Evolutionary conservation across 2,329 filamentous ascomycete species (phyloP), one percentile per base, ranked within the genome.

Genomic region (Claviceps quebecensis): DNA sequence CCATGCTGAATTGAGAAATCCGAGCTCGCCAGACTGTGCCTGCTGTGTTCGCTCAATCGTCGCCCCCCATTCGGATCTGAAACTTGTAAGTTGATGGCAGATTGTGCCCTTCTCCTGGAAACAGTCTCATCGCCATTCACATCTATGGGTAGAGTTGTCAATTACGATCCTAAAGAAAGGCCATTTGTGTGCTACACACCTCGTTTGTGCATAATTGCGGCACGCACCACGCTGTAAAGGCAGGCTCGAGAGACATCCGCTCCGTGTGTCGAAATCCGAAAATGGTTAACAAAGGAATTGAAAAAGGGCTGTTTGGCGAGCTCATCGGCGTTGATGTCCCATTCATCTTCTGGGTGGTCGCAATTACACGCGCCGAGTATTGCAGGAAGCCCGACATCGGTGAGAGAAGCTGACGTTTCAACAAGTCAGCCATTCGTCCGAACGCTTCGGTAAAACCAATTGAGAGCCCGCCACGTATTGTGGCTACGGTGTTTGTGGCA

Each of bases 341-440:
- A 82, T 53, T 80, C 72, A 53, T 78, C 76, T 55, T 83, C 78
- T 47, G 84, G 81, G 48, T 81, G 78, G 65, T 96, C 91, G 71
- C 87, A 95, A 73, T 96, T 96, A 66, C 84, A 91, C 51, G 88
- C 87, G 49, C 94, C 86, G 43, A 96, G 77, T 55, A 91, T 76
- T 50, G 84, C 85, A 8, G 90, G 88, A 40, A 95, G 69, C 23
- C 77, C 76, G 17, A 84, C 81, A 59, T 83, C 84, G 53, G 81
- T 78, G 49, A 95, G 74, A 43, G 84, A 83, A 69, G 81, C 89
- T 94, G 65, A 60, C 48, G 29, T 49, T 39, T 53, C 46, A 47
- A 17, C 2, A 22, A 48, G 43, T 51, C 23, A 51, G 49, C 29
- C 36, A 16, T 13, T 46, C 23, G 14, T 16, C 37, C 5, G 14